phyloP scores from a whole-genome alignment of 371 early-diverging fungal species.

The Syncephalis plumigaleata region DNA sequence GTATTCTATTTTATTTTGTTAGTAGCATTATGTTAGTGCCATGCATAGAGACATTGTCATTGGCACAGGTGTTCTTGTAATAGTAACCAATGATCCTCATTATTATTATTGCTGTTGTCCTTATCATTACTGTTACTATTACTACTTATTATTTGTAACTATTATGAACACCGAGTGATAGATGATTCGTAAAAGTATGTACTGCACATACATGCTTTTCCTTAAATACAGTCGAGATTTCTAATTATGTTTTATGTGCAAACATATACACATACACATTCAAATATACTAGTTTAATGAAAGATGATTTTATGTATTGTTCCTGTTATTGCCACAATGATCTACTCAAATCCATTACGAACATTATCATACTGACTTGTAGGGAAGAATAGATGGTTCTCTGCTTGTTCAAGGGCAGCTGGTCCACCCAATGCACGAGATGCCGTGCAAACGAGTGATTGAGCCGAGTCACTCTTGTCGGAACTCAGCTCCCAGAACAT shows the following conservation, averaged over 20 bases:
- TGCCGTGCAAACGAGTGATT: conserved; percentile 22
- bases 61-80: conserved; percentile 13
- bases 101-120: no score
- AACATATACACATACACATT: no score
- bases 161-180: no score
- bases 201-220: no score
- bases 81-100: neutral
- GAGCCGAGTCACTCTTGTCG: conserved; percentile 24
- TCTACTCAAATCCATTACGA: conserved; percentile 9
- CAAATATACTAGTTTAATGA: no score
- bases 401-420: conserved; percentile 13
- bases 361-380: conserved; percentile 32
- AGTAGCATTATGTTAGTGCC: conserved; percentile 39
- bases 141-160: no score
- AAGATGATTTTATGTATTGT: no score
- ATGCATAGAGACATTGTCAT: conserved; percentile 17
- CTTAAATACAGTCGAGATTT: no score
- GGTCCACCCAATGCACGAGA: conserved; percentile 16
- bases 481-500: conserved; percentile 75
- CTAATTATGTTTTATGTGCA: no score
- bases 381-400: conserved; percentile 26
- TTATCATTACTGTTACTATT: no score
- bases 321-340: no score
- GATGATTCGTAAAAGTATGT: no score
- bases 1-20: conserved; percentile 64